Evolutionary conservation across 2,329 filamentous ascomycete genomes (phyloP).

Genomic region (Rhynchosporium agropyri): DNA sequence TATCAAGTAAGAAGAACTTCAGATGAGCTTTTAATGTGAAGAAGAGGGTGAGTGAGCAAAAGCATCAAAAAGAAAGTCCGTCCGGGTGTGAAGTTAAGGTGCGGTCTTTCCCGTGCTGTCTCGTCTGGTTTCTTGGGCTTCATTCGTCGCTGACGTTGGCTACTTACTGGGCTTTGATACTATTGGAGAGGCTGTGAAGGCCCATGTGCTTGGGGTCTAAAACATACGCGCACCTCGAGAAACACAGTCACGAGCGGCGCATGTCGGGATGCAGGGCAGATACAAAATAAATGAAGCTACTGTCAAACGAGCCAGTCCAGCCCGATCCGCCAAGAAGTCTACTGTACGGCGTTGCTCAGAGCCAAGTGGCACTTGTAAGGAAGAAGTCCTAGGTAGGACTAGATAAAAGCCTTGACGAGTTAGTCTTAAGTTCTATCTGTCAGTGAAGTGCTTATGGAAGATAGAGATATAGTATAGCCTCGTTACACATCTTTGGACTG

Average conservation of each 20-base stretch:
- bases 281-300: not conserved
- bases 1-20: slow-evolving; percentile 61
- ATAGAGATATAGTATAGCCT: too few relatives aligned
- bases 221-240: not conserved
- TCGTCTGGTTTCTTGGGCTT: not conserved
- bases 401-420: not conserved
- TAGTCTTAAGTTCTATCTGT: not conserved
- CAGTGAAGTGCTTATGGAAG: too few relatives aligned
- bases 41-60: not conserved
- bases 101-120: not conserved
- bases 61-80: not conserved
- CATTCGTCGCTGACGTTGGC: not conserved
- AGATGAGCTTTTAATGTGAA: not conserved
- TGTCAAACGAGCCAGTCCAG: not conserved
- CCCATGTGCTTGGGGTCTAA: not conserved
- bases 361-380: not conserved
- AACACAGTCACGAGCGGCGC: not conserved
- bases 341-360: not conserved
- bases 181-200: slow-evolving; percentile 3
- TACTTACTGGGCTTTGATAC: not conserved
- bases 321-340: not conserved
- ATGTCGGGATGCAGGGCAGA: not conserved
- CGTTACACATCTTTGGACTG: too few relatives aligned
- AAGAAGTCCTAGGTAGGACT: not conserved
- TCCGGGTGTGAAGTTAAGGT: slow-evolving; percentile 5